Percentiles rank a stretch among this genome's conserved stretches.
These are phyloP conservation scores for Cnidoscolus chayamansa DNA, from an alignment of 441 rosid genomes.

Conservation along the genomic window DNA sequence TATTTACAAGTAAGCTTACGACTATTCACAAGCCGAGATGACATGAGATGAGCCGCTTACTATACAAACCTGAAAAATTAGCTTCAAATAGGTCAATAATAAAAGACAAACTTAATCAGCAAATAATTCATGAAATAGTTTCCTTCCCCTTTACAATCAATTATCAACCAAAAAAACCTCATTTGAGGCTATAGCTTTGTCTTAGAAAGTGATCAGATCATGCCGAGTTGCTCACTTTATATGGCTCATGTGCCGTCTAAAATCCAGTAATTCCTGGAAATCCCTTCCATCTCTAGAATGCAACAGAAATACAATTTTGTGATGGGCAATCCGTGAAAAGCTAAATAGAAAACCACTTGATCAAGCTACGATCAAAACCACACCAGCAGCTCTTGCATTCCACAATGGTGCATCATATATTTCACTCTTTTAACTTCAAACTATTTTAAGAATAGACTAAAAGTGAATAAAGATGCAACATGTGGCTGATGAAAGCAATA, in stretches of 20 bases:
- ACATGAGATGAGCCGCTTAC: too few relatives aligned
- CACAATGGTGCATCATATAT: background rate
- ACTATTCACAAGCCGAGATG: too few relatives aligned
- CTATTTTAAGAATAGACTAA: background rate
- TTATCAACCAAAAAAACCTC: background rate
- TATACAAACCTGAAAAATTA: too few relatives aligned
- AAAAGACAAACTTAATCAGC: too few relatives aligned
- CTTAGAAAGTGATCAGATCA: too few relatives aligned
- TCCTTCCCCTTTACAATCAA: background rate
- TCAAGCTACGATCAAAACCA: background rate
- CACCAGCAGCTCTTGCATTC: background rate
- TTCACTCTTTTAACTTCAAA: background rate
- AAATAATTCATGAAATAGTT: too few relatives aligned
- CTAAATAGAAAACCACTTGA: background rate
- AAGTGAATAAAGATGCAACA: background rate
- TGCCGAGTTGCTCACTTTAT: too few relatives aligned
- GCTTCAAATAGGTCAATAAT: too few relatives aligned
- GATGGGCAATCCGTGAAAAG: background rate
- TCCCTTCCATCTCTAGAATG: background rate
- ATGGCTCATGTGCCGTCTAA: too few relatives aligned
- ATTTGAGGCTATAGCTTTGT: background rate
- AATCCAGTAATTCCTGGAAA: background rate
- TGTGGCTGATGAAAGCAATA: background rate
- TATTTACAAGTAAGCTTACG: too few relatives aligned
- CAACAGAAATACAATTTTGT: background rate